These are phyloP conservation scores for Rhynchospora pubera DNA, from an alignment of 176 grass and related monocot species.

Conservation along the genomic window DNA sequence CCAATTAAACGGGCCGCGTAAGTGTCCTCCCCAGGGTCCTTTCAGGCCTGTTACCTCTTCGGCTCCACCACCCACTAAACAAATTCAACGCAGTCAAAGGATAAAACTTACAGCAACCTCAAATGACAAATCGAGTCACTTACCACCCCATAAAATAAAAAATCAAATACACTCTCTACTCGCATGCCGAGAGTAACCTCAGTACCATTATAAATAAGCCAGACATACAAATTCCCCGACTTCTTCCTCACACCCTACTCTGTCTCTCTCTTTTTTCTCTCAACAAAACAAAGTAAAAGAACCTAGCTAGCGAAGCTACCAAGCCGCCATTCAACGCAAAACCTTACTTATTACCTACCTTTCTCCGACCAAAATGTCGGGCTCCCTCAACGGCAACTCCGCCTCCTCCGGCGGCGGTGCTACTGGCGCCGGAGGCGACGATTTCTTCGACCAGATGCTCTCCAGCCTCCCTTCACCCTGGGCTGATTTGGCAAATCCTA, in stretches of 20 bases:
- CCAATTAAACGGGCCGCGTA: background rate
- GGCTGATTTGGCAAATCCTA: slow-evolving; percentile 55
- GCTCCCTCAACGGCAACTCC: slow-evolving; percentile 15
- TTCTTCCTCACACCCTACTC: slow-evolving; percentile 3
- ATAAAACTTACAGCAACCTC: background rate
- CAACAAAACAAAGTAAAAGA: background rate
- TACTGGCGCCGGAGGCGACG: slow-evolving; percentile 35
- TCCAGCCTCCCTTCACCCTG: slow-evolving; percentile 56
- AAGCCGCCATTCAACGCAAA: background rate
- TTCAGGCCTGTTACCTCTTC: background rate
- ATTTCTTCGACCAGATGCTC: slow-evolving; percentile 97
- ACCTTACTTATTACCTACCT: background rate
- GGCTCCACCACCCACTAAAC: background rate
- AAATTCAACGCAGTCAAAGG: background rate
- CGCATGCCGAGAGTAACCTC: background rate
- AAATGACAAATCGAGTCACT: slow-evolving; percentile 6
- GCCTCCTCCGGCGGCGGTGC: slow-evolving; percentile 17
- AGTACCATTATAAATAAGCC: slow-evolving; percentile 27
- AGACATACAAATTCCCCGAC: slow-evolving; percentile 25
- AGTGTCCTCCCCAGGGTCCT: background rate
- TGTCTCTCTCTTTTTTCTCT: background rate
- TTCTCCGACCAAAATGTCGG: background rate
- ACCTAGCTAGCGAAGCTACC: background rate
- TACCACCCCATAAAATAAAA: background rate
- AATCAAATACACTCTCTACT: background rate